These are phyloP conservation scores for Spinellus fusiger DNA, from an alignment of 192 early-diverging fungal species.

Conservation along the genomic window DNA sequence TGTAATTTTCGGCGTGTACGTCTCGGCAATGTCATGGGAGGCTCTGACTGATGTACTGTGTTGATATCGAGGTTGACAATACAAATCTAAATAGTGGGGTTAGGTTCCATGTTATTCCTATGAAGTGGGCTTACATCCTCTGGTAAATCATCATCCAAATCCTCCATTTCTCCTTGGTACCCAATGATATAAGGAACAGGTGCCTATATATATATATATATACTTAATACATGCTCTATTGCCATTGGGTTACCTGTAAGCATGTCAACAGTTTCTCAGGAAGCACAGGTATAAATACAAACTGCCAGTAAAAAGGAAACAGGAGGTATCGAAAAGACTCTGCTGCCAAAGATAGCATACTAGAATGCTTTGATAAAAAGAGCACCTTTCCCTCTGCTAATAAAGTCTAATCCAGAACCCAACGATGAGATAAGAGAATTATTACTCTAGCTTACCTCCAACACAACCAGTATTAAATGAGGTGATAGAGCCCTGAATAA, in stretches of 20 bases:
- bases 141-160: constrained; percentile 47
- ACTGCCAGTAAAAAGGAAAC: constrained; percentile 75
- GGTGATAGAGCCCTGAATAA: constrained; percentile 63
- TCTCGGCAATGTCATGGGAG: constrained; percentile 44
- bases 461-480: constrained; percentile 55
- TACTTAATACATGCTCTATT: no score
- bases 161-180: constrained; percentile 45
- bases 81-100: constrained; percentile 46
- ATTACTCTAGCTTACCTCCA: constrained; percentile 48
- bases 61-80: constrained; percentile 72
- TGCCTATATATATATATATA: no score
- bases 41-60: constrained; percentile 39
- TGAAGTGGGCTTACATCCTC: constrained; percentile 52
- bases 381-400: constrained; percentile 67
- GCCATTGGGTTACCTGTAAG: constrained; percentile 24
- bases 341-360: constrained; percentile 64
- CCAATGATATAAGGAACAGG: constrained; percentile 80
- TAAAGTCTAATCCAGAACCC: constrained; percentile 31
- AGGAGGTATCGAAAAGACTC: constrained; percentile 59
- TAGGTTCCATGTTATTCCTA: no score
- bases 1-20: constrained; percentile 62
- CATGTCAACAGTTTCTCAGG: constrained; percentile 55
- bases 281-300: constrained; percentile 70
- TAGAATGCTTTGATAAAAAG: constrained; percentile 58
- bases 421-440: not conserved